phyloP scores from a whole-genome alignment of 495 filamentous ascomycete genomes.

The Parmelia sp. region DNA sequence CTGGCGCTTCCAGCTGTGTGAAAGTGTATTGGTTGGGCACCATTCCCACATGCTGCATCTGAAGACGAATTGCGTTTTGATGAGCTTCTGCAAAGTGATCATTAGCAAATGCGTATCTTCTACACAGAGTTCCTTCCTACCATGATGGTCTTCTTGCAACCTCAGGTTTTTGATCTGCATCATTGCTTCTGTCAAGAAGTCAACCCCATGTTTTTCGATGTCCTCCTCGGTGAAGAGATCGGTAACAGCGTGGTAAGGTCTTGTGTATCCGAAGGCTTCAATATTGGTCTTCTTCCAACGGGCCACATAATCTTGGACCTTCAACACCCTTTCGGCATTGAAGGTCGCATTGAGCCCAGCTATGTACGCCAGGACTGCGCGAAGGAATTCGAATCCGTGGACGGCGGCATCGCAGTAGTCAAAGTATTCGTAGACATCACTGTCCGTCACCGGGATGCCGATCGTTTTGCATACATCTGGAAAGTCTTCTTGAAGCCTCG shows the following conservation, averaged over 20 bases:
- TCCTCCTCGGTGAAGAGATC: constrained; percentile 27
- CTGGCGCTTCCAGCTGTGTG: neutral
- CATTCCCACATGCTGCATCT: constrained; percentile 1
- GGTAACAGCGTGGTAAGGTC: constrained; percentile 7
- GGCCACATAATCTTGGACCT: constrained; percentile 3
- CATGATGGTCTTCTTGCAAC: neutral
- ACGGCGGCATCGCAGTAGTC: constrained; percentile 46
- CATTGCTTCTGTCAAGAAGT: constrained; percentile 24
- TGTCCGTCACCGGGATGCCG: constrained; percentile 24
- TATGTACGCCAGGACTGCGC: constrained; percentile 22
- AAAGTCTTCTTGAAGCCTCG: constrained; percentile 27
- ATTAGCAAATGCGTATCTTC: neutral
- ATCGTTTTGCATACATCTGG: constrained; percentile 32
- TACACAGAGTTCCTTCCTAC: neutral
- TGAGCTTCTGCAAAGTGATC: neutral
- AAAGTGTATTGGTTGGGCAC: neutral
- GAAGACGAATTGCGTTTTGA: neutral
- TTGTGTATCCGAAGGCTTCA: constrained; percentile 13
- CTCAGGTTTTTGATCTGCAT: constrained; percentile 2
- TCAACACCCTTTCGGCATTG: constrained; percentile 9
- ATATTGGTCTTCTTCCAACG: neutral
- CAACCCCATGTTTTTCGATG: constrained; percentile 17
- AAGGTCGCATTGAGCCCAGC: constrained; percentile 11
- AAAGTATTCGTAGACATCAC: constrained; percentile 45
- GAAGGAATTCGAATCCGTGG: constrained; percentile 42